Conservation (phyloP, 2,329 filamentous ascomycete genomes). For the Ophiostoma piceae region DNA sequence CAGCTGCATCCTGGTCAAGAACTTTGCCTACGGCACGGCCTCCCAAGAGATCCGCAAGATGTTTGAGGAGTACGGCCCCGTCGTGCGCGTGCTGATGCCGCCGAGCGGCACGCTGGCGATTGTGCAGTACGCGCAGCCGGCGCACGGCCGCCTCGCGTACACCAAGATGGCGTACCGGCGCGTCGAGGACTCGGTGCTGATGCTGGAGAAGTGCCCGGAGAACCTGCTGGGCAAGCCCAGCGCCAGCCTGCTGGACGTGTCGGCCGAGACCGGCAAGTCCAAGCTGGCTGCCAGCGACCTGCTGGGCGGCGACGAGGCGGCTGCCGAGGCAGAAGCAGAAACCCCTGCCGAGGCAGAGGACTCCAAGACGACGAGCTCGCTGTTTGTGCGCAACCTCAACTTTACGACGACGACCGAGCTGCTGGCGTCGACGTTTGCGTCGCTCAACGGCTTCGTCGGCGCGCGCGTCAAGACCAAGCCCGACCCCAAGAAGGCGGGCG, state of each 20-base stretch:
- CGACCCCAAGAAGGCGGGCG: constrained; percentile 83
- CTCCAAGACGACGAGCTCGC: constrained; percentile 60
- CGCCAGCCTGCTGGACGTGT: neutral
- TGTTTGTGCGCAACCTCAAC: constrained; percentile 92
- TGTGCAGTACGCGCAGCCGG: constrained; percentile 74
- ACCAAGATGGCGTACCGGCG: constrained; percentile 80
- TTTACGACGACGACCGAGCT: constrained; percentile 77
- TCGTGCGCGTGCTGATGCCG: constrained; percentile 82
- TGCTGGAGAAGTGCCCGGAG: constrained; percentile 88
- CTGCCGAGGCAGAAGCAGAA: neutral
- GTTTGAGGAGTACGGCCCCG: constrained; percentile 79
- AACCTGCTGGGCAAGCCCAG: constrained; percentile 57
- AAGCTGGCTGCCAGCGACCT: constrained; percentile 26
- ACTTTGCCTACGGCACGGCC: constrained; percentile 80
- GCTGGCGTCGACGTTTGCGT: constrained; percentile 70
- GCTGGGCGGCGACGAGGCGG: constrained; percentile 12
- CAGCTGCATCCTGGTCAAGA: constrained; percentile 85
- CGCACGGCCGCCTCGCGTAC: constrained; percentile 79
- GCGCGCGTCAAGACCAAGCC: constrained; percentile 89
- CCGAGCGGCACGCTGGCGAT: constrained; percentile 91
- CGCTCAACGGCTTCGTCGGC: constrained; percentile 81
- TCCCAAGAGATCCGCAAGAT: constrained; percentile 71
- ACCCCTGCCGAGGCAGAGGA: constrained; percentile 1
- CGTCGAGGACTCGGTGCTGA: constrained; percentile 84
- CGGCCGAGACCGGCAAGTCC: constrained; percentile 14